A percentile compares a stretch with the other conserved stretches of the same genome.
Evolutionary conservation across 176 grass and related monocot species (phyloP).

Genomic region (Panicum miliaceum): DNA sequence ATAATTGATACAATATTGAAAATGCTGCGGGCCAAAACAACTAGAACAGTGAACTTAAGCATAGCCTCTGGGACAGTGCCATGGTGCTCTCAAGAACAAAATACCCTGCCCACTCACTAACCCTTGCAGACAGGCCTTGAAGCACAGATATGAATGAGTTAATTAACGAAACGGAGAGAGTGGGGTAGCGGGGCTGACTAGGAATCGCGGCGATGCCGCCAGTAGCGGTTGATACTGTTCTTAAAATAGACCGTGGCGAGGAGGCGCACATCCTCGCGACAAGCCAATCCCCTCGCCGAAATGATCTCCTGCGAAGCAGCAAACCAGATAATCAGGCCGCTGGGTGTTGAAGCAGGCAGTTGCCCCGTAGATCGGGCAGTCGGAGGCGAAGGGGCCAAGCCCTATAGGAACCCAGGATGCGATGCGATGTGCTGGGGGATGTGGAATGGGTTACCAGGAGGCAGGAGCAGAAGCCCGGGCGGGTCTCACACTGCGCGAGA

Average conservation of each 20-base stretch:
- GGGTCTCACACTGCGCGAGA: conserved; percentile 85
- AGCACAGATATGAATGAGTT: neutral
- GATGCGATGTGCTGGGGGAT: conserved; percentile 3
- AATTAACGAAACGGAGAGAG: neutral
- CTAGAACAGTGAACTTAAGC: neutral
- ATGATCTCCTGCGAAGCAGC: conserved; percentile 79
- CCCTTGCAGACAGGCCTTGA: neutral
- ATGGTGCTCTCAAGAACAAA: neutral
- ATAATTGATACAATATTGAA: neutral
- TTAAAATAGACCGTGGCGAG: conserved; percentile 97
- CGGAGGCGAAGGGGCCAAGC: conserved; percentile 2
- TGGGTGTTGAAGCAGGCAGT: neutral
- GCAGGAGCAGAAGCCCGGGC: conserved; percentile 91
- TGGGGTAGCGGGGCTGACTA: conserved; percentile 49
- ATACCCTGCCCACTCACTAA: neutral
- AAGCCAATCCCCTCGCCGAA: conserved; percentile 68
- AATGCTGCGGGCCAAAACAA: neutral
- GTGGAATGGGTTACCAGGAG: conserved; percentile 71
- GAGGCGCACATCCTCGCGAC: conserved; percentile 86
- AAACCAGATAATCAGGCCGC: conserved; percentile 26
- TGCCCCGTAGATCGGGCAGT: conserved; percentile 1
- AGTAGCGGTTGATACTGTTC: conserved; percentile 96
- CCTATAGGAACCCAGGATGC: conserved; percentile 37
- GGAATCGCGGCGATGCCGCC: conserved; percentile 80
- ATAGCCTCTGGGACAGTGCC: neutral